Evolutionary conservation across 192 early-diverging fungal species (phyloP).

Genomic region (Rhizophagus prolifer): DNA sequence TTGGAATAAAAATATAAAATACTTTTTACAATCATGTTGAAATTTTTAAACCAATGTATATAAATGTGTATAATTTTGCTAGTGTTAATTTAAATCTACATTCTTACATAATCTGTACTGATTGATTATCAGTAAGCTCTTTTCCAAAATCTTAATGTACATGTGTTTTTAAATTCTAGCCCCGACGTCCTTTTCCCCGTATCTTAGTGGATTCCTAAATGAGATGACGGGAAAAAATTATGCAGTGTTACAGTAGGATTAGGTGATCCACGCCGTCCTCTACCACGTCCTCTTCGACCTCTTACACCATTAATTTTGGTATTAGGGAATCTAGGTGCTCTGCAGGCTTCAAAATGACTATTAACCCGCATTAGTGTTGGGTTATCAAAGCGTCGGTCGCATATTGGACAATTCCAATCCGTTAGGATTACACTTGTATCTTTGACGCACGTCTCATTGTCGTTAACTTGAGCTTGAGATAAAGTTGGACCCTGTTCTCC

Average conservation of each 20-base stretch:
- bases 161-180: no score
- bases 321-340: background rate
- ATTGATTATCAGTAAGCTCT: no score
- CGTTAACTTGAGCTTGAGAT: background rate
- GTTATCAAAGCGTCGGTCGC: background rate
- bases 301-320: background rate
- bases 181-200: background rate
- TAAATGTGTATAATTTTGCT: no score
- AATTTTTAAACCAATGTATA: no score
- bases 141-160: no score
- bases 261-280: background rate
- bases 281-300: background rate
- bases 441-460: background rate
- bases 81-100: no score
- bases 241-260: background rate
- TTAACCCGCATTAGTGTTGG: background rate
- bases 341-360: background rate
- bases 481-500: background rate
- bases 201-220: background rate
- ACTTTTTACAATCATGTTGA: no score
- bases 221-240: background rate
- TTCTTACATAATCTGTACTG: no score
- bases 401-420: background rate
- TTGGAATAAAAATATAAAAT: no score
- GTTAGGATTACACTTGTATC: background rate